Evolutionary conservation across 352 stramenopile genomes (phyloP), one percentile per base, ranked within the genome.

Genomic region (Plasmopara muralis): DNA sequence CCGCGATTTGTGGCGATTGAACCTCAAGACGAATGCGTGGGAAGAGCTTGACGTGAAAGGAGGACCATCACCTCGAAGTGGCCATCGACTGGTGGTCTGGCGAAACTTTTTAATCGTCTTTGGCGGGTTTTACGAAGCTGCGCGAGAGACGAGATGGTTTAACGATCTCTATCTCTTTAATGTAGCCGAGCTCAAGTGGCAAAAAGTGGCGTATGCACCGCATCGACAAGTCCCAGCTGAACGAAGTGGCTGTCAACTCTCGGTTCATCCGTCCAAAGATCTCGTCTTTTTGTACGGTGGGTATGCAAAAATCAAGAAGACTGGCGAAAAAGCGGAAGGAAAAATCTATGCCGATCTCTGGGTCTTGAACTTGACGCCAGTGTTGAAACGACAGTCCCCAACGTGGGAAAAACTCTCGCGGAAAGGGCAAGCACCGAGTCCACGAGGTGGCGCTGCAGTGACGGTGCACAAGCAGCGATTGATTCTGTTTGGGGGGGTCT

Each of bases 31-130:
- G 3, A 95, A 98, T 52, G 73, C 74, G 31, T 99, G 95, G 95
- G 81, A 95, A 53, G 89, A 96, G 64, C 77, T 98, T 2, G 78
- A 94, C 18, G 80, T 94, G 33, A 87, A 86, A 52, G 71, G 84
- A 57, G 64, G 77, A 68, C 69, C 83, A 55, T 80, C 95, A 51
- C 74, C 84, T 7, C 68, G 85, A 44, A 93, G 82, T 55, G 89
- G 89, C n/a, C 89, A 97, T 53, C 83, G 89, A n/a, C 96, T 96
- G 89, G 80, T 94, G 46, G 82, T 97, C 35, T 97, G 89, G 89
- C 74, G 96, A 35, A 96, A 98, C 65, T 98, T 94, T 57, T 82
- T 98, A 46, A 84, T 99, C 20, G 66, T 98, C 10, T 98, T 99
- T 72, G 96, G 96, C 37, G 96, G 96, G 28, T 99, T 99, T 61